Evolutionary conservation across 768 basidiomycete species (phyloP).

Genomic region (Hebeloma cylindrosporum): DNA sequence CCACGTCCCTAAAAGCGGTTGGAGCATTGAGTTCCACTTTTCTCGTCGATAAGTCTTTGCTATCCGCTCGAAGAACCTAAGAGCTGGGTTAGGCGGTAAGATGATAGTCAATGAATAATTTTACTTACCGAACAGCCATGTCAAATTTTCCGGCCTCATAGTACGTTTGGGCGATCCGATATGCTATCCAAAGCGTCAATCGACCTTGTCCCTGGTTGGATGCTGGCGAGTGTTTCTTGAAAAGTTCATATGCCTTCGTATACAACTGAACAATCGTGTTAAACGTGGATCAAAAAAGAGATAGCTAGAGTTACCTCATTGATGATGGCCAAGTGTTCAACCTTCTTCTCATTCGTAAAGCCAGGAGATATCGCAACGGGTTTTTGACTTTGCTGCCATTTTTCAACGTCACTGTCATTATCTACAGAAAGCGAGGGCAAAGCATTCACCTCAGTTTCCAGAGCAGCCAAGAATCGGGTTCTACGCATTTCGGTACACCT

Average conservation of each 20-base stretch:
- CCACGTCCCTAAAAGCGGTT: conserved; percentile 75
- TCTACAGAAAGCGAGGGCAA: no score
- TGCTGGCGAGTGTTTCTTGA: conserved; percentile 70
- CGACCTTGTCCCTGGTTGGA: conserved; percentile 63
- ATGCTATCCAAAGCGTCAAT: conserved; percentile 87
- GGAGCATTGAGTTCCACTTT: conserved; percentile 73
- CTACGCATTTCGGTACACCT: conserved; percentile 78
- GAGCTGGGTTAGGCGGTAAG: no score
- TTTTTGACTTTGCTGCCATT: conserved; percentile 30
- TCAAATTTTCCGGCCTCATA: conserved; percentile 78
- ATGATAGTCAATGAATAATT: not conserved
- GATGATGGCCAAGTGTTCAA: conserved; percentile 80
- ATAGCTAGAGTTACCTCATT: conserved; percentile 60
- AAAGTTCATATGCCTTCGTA: conserved; percentile 91
- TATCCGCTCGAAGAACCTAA: conserved; percentile 91
- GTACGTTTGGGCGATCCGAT: conserved; percentile 87
- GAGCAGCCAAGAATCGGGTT: conserved; percentile 59
- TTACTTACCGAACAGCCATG: conserved; percentile 78
- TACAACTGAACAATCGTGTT: conserved; percentile 60
- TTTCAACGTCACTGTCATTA: no score
- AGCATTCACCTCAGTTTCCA: conserved; percentile 55
- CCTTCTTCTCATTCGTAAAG: conserved; percentile 86
- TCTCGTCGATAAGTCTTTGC: conserved; percentile 86
- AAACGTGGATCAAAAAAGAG: not conserved
- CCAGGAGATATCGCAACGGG: conserved; percentile 55